Percentiles rank a stretch among this genome's conserved stretches.
phyloP scores from a whole-genome alignment of 805 yeast species.

The Pichia californica region DNA sequence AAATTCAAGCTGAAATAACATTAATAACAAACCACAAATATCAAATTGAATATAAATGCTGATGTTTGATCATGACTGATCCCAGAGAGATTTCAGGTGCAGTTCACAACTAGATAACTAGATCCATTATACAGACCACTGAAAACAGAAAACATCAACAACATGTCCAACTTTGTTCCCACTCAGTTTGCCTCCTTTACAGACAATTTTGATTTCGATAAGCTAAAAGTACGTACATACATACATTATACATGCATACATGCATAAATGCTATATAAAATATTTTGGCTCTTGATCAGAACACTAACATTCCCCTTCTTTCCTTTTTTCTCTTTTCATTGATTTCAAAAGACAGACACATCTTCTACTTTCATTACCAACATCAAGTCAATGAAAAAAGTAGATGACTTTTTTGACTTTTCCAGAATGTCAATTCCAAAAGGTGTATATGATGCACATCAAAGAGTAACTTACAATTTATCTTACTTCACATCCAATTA shows the following conservation, averaged over 20 bases:
- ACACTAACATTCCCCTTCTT: neutral
- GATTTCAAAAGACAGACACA: constrained; percentile 26
- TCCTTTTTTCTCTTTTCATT: neutral
- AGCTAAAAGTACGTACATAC: constrained; percentile 5
- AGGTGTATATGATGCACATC: constrained; percentile 75
- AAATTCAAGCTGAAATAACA: no score
- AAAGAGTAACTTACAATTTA: constrained; percentile 77
- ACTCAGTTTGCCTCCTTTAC: constrained; percentile 10
- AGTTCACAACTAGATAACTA: no score
- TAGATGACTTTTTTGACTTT: constrained; percentile 86
- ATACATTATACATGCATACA: neutral
- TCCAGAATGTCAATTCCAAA: constrained; percentile 80
- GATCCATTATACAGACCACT: no score
- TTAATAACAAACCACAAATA: no score
- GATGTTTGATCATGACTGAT: no score
- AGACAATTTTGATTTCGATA: constrained; percentile 5
- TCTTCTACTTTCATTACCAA: constrained; percentile 48
- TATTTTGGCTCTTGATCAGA: neutral
- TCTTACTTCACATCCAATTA: constrained; percentile 84
- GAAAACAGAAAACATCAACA: no score
- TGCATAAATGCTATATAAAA: no score
- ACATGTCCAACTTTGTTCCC: constrained; percentile 11
- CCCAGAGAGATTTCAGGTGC: no score
- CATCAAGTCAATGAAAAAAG: constrained; percentile 66
- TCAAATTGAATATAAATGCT: no score